Base-by-base conservation (phyloP, 257 asterid genomes). In the Oldenlandia corymbosa region DNA sequence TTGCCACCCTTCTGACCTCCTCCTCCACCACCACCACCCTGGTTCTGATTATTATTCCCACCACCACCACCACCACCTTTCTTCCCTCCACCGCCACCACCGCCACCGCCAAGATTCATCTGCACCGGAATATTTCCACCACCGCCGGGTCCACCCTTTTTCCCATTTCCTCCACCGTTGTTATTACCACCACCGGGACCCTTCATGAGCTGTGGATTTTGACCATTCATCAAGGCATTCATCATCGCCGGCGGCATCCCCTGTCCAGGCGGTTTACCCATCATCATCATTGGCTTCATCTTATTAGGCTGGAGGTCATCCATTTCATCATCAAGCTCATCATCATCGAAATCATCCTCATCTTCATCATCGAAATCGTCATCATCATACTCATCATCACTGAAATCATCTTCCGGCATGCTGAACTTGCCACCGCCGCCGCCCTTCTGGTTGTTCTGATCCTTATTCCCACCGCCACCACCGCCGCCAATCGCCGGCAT, bases 1-100 rank as follows among this genome's bases (percentile, higher is more conserved):
- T 88, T 86, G 47, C 81, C 81, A 26, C 81, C 84, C 37, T 78
- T 78, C 56, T 71, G 80, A 26, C 62, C 78, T 0, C 67, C 62
- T 23, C 90, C 94, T n/a, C 88, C 90, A 1, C 67, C 62, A 18
- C 90, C 94, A n/a, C 88, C 90, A 1, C 85, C 89, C 48, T 65
- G 86, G 76, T 68, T 76, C 60, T 73, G 88, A 37, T 74, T 76
- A 18, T 66, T 64, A 61, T 75, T 79, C 42, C 79, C 88, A 68
- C 68, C 71, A 10, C 91, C 79, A 13, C 79, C 88, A 68, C 68
- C 71, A 10, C 91, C 79, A 13, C 75, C 80, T 39, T 76, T 79
- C 34, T 73, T 71, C 7, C 83, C 94, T 23, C 84, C 82, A 23
- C 80, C 83, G 0, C 54, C 78, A 12, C 3, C 39, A 17, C 55